Base-by-base conservation (phyloP, 441 rosid genomes). In the Erodium moschatum region DNA sequence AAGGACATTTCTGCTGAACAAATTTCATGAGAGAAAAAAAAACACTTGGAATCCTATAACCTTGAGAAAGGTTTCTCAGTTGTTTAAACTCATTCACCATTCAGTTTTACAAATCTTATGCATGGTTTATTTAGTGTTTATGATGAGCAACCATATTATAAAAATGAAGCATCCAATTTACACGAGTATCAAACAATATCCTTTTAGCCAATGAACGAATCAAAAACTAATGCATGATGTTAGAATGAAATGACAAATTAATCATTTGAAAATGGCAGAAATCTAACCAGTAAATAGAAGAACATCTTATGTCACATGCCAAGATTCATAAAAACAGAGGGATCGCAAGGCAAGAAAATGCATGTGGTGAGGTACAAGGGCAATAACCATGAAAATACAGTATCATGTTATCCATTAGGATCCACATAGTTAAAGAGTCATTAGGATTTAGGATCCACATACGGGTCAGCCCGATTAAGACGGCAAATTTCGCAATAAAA, bases 401-500 rank as follows among this genome's bases (percentile, higher is more conserved):
- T 58, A 15, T 35, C 67, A 35, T 65, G 50, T 33, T 15, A 33
- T 35, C 11, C 48, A 31, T 13, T 33, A 8, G 48, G 24, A 6
- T 38, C 11, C 24, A 24, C 58, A 50, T 1, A 20, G 21, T 10
- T 9, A 9, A 60, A 60, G 46, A 24, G 27, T 24, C 27, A 24
- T 24, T 6, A 40, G 46, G 13, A 60, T 13, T 16, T 27, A 18
- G 58, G 69, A 52, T 33, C 70, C 74, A 78, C 97, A 18, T 86
- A 95, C 99, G 97, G 99, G 75, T 95, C 99, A 77, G 97, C 96
- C 69, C 97, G 88, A 72, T 82, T 75, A 61, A 95, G 96, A 66
- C 99, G 91, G 76, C 97, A 94, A 64, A 86, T 75, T 81, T 94
- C 99, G 74, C 99, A 94, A 69, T 84, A 91, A 80, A 87, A 94